Evolutionary conservation across 108 stramenopile genomes (phyloP), one percentile per base, ranked within the genome.

Genomic region (Pseudonitzschia delicatissima): DNA sequence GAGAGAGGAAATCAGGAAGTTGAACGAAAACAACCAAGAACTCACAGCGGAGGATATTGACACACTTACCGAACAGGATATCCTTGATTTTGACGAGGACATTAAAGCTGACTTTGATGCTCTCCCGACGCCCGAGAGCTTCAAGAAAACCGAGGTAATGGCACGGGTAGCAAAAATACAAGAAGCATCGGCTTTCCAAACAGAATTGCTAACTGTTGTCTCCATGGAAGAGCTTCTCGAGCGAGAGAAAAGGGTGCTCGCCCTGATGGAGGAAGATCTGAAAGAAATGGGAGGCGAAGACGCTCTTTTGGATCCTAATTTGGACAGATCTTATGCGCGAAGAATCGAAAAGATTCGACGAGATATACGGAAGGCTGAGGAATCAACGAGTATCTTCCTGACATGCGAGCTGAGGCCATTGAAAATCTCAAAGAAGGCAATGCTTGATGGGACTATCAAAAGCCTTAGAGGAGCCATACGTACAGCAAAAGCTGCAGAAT

Each of bases 371-470:
- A 81, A 76, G 29, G 66, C 67, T 25, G 73, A 83, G 29, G 74
- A 81, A 12, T 42, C 62, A 28, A 55, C 17, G 68, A 78, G 45
- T 62, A 65, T 15, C 72, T 93, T 36, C 77, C 85, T 12, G 52
- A 65, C 25, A 69, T 71, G 28, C 72, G 92, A 55, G 68, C 64
- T 27, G 49, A 39, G 12, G 89, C 92, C 4, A 73, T 89, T 21
- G 86, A 87, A 47, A 53, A 49, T 12, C 48, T 93, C 45, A 79
- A 77, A 49, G 92, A 93, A n/a, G 76, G 89, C 89, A 20, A 93
- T 93, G 52, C 80, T 83, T 33, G 92, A 93, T 74, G 92, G 92
- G 21, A 93, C 92, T n/a, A 82, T 93, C 18, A 93, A 89, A 69
- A 82, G 84, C 17, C 77, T 93, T 2, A 73, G 83, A 28, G 67